A percentile compares a stretch with the other conserved stretches of the same genome.
Conservation (phyloP, 2,329 filamentous ascomycete genomes). For the Sphaceloma murrayae region DNA sequence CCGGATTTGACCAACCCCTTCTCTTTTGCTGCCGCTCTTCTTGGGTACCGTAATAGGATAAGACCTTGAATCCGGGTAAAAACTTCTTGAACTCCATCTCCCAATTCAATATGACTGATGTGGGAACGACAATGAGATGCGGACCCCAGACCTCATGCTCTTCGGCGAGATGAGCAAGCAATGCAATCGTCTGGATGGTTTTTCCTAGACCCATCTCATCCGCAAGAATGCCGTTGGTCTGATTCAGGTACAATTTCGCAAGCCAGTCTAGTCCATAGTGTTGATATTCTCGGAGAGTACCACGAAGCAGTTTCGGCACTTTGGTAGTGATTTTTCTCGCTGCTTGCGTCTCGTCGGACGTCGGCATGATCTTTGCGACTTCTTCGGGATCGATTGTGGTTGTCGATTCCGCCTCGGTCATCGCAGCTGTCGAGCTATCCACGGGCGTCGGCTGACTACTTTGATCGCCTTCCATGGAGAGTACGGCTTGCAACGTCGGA, state of each 20-base stretch:
- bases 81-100: conserved; percentile 99
- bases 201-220: conserved; percentile 99
- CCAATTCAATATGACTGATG: conserved; percentile 98
- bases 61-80: conserved; percentile 93
- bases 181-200: conserved; percentile 93
- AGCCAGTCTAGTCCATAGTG: conserved; percentile 97
- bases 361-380: conserved; percentile 17
- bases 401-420: conserved; percentile 20
- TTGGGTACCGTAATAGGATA: conserved; percentile 91
- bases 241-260: conserved; percentile 79
- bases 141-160: conserved; percentile 89
- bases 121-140: conserved; percentile 90
- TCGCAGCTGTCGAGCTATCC: conserved; percentile 19
- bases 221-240: conserved; percentile 90
- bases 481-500: conserved; percentile 16
- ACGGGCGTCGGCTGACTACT: conserved; percentile 19
- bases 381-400: conserved; percentile 19
- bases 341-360: conserved; percentile 18
- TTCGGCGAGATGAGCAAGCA: conserved; percentile 85
- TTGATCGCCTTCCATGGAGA: conserved; percentile 18
- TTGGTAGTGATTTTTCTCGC: conserved; percentile 23
- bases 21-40: conserved; percentile 88
- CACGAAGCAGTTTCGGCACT: conserved; percentile 67
- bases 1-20: conserved; percentile 72
- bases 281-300: conserved; percentile 88